phyloP scores from a whole-genome alignment of 148 eudicot genomes.

The Chenopodium berlandieri region DNA sequence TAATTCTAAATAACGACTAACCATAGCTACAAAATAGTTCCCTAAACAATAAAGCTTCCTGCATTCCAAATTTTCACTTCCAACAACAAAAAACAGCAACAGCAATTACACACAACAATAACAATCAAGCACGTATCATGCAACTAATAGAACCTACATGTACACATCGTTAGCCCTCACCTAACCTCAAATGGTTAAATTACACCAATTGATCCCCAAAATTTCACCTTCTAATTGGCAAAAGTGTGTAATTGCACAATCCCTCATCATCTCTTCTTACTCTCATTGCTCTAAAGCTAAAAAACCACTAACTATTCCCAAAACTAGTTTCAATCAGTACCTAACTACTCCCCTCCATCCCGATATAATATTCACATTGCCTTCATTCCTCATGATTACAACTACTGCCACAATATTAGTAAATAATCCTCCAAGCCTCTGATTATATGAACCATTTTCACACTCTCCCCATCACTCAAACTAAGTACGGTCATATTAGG shows the following conservation, averaged over 20 bases:
- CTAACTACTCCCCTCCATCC: too few relatives aligned
- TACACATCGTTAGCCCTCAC: background rate
- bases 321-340: too few relatives aligned
- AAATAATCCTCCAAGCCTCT: too few relatives aligned
- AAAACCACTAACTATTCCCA: too few relatives aligned
- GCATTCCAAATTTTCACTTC: background rate
- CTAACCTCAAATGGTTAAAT: background rate
- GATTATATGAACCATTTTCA: background rate
- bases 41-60: background rate
- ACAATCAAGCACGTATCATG: background rate
- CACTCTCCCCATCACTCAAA: background rate
- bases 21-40: background rate
- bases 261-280: background rate
- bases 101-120: too few relatives aligned
- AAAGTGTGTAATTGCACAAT: background rate
- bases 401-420: too few relatives aligned
- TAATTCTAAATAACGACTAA: background rate
- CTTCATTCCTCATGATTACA: too few relatives aligned
- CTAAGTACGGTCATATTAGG: background rate
- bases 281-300: background rate
- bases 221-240: background rate
- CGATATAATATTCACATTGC: too few relatives aligned
- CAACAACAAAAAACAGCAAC: background rate
- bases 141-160: background rate
- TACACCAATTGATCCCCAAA: background rate